A percentile compares a stretch with the other conserved stretches of the same genome.
phyloP scores from a whole-genome alignment of 192 early-diverging fungal species.

The Mortierella antarctica region DNA sequence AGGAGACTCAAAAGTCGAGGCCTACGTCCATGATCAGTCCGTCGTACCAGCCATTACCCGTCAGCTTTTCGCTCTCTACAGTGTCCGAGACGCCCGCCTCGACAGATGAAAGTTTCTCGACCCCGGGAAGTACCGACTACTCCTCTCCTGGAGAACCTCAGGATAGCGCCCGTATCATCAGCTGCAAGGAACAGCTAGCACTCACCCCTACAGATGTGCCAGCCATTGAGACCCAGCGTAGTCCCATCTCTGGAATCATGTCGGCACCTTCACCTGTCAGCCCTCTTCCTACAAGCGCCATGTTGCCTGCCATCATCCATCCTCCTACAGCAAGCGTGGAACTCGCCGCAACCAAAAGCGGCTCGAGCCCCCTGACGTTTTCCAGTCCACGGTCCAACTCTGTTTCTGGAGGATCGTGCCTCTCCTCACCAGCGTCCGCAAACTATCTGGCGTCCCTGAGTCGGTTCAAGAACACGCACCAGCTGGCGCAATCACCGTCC shows the following conservation, averaged over 20 bases:
- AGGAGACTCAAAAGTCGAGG: constrained; percentile 20
- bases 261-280: neutral
- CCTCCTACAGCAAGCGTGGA: neutral
- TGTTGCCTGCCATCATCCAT: neutral
- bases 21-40: constrained; percentile 38
- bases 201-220: neutral
- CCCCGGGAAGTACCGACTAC: neutral
- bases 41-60: neutral
- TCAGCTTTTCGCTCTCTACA: constrained; percentile 13
- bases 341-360: too few relatives aligned
- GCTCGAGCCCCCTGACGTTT: too few relatives aligned
- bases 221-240: constrained; percentile 5
- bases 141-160: neutral
- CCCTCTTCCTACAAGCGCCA: neutral
- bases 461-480: neutral
- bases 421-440: constrained; percentile 2
- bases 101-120: neutral
- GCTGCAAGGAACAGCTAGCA: constrained; percentile 24
- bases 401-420: neutral
- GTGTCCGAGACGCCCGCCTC: constrained; percentile 13
- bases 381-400: constrained; percentile 1
- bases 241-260: constrained; percentile 31
- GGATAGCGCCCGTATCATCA: constrained; percentile 34
- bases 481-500: neutral
- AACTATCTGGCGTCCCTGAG: neutral